These are phyloP conservation scores for Aspergillus proliferans DNA, from an alignment of 2,329 filamentous ascomycete species.

Conservation along the genomic window DNA sequence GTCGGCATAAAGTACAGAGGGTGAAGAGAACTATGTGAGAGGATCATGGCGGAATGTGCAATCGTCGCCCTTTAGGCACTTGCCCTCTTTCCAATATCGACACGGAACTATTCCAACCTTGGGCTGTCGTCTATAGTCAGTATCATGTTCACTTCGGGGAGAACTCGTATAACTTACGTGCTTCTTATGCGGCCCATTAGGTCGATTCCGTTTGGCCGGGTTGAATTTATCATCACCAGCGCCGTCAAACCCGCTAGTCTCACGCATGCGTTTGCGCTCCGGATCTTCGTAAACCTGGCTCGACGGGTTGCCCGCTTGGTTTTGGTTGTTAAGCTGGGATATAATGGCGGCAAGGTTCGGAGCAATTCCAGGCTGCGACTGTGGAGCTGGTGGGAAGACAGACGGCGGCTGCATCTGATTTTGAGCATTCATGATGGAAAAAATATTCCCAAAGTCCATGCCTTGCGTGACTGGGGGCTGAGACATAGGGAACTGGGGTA, in stretches of 20 bases:
- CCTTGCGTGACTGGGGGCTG: conserved; percentile 20
- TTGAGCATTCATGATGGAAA: conserved; percentile 33
- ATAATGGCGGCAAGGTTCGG: conserved; percentile 32
- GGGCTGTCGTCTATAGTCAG: conserved; percentile 23
- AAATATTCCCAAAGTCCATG: conserved; percentile 34
- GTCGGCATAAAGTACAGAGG: conserved; percentile 3
- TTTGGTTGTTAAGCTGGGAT: conserved; percentile 24
- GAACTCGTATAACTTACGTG: conserved; percentile 25
- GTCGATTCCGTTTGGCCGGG: conserved; percentile 30
- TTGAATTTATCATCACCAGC: conserved; percentile 24
- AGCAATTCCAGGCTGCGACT: conserved; percentile 22
- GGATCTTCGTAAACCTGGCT: conserved; percentile 31
- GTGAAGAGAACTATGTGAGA: conserved; percentile 1
- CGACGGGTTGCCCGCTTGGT: conserved; percentile 12
- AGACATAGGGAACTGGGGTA: conserved; percentile 21
- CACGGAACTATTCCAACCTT: conserved; percentile 44
- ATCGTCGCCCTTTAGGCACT: conserved; percentile 48
- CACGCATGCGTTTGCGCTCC: conserved; percentile 37
- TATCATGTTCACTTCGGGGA: background rate
- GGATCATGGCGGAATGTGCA: conserved; percentile 47
- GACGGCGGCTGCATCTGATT: conserved; percentile 30
- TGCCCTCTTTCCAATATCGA: conserved; percentile 49
- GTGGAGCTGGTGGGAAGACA: conserved; percentile 18
- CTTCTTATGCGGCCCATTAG: conserved; percentile 29
- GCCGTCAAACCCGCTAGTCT: conserved; percentile 27